Evolutionary conservation across 2,329 filamentous ascomycete species (phyloP).

Genomic region (Didymella glomerata): DNA sequence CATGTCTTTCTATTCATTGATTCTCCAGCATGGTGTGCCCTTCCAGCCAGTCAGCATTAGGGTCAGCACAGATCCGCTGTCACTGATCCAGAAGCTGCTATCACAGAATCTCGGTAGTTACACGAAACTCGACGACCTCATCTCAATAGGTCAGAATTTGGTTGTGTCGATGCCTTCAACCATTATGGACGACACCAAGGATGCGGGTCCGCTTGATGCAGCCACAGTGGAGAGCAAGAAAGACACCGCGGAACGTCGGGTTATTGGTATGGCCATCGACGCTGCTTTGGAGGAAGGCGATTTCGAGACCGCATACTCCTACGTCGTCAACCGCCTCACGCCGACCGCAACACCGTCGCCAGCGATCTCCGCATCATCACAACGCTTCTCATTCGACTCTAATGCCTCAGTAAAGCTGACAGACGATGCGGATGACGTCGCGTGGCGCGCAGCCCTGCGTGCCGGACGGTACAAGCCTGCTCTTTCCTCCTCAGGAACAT

Average conservation of each 20-base stretch:
- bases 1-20: slow-evolving; percentile 78
- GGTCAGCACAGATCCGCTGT: slow-evolving; percentile 78
- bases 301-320: slow-evolving; percentile 88
- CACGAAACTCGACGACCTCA: slow-evolving; percentile 75
- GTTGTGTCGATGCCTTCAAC: slow-evolving; percentile 54
- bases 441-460: slow-evolving; percentile 80
- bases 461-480: slow-evolving; percentile 74
- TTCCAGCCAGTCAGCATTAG: slow-evolving; percentile 81
- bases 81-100: slow-evolving; percentile 75
- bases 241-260: slow-evolving; percentile 66
- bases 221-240: slow-evolving; percentile 44
- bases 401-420: slow-evolving; percentile 22
- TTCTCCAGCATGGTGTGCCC: slow-evolving; percentile 79
- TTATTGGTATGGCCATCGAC: slow-evolving; percentile 82
- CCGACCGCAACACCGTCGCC: slow-evolving; percentile 38
- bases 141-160: slow-evolving; percentile 74
- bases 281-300: slow-evolving; percentile 78
- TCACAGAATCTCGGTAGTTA: slow-evolving; percentile 80
- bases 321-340: slow-evolving; percentile 74
- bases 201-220: slow-evolving; percentile 49
- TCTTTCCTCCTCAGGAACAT: slow-evolving; percentile 49
- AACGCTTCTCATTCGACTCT: slow-evolving; percentile 33
- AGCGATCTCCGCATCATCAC: slow-evolving; percentile 34
- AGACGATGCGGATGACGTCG: slow-evolving; percentile 67
- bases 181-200: slow-evolving; percentile 58